Conservation (phyloP, 2,329 filamentous ascomycete species). For the Botrytis medusae region DNA sequence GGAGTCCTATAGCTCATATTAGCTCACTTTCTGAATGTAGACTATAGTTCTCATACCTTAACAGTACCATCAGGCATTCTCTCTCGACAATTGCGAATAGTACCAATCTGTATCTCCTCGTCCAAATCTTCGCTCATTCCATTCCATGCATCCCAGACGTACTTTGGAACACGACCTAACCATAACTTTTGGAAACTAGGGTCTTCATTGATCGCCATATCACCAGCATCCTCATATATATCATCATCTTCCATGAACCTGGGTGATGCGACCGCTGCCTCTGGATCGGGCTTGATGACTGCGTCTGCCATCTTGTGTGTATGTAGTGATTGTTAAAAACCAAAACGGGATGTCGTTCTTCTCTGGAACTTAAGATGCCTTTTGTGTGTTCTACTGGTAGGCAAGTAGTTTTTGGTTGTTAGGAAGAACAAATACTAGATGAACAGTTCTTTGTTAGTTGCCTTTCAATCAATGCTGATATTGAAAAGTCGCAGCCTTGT, state of each 20-base stretch:
- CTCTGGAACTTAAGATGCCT: not conserved
- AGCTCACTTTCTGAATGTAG: conserved; percentile 14
- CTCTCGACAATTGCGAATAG: conserved; percentile 52
- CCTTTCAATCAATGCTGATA: not conserved
- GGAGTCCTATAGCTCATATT: conserved; percentile 42
- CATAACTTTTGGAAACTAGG: conserved; percentile 52
- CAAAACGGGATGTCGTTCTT: not conserved
- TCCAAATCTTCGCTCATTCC: conserved; percentile 66
- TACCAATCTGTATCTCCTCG: conserved; percentile 78
- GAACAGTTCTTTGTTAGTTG: conserved; percentile 8
- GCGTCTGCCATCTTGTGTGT: conserved; percentile 36
- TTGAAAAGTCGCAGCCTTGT: conserved; percentile 16
- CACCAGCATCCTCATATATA: conserved; percentile 66
- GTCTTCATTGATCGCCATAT: conserved; percentile 55
- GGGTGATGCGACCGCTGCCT: conserved; percentile 45
- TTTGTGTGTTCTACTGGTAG: not conserved
- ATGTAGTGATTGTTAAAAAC: not conserved
- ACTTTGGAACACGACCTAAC: conserved; percentile 75
- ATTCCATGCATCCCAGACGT: conserved; percentile 78
- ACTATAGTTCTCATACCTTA: conserved; percentile 38
- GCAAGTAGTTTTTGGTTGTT: not conserved
- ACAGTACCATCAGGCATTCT: conserved; percentile 53
- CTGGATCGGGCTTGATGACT: conserved; percentile 52
- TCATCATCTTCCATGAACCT: conserved; percentile 59
- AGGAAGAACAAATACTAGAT: not conserved